A percentile compares a stretch with the other conserved stretches of the same genome.
Evolutionary conservation across 179 eudicot genomes (phyloP).

Genomic region (Corrigiola litoralis): DNA sequence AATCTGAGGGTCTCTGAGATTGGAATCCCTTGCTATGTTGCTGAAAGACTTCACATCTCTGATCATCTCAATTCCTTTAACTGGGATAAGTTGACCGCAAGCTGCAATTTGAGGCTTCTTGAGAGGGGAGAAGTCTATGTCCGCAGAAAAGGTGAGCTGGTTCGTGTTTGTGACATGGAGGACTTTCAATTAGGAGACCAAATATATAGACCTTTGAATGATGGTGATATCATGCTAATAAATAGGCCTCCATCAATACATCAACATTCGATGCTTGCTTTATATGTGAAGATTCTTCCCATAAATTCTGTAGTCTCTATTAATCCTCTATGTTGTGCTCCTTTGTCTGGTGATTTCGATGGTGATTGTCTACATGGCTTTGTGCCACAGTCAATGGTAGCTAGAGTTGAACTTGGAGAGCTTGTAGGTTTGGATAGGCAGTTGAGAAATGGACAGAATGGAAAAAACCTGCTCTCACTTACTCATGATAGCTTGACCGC

Average conservation of each 20-base stretch:
- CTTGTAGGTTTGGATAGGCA: constrained; percentile 75
- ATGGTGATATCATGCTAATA: constrained; percentile 79
- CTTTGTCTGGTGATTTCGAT: constrained; percentile 89
- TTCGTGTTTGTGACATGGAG: constrained; percentile 44
- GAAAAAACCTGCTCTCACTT: constrained; percentile 59
- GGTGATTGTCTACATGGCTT: constrained; percentile 95
- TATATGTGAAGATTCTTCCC: constrained; percentile 69
- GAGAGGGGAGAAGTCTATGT: constrained; percentile 53
- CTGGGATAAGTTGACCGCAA: constrained; percentile 49
- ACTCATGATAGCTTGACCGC: constrained; percentile 90
- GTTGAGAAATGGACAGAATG: constrained; percentile 69
- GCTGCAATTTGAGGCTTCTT: constrained; percentile 51
- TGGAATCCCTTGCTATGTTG: constrained; percentile 69
- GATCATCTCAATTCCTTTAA: constrained; percentile 66
- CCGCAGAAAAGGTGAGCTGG: constrained; percentile 54
- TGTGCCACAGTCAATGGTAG: constrained; percentile 71
- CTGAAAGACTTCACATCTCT: constrained; percentile 63
- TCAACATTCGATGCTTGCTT: constrained; percentile 77
- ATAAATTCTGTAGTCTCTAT: constrained; percentile 63
- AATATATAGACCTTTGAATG: constrained; percentile 57
- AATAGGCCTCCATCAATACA: constrained; percentile 97
- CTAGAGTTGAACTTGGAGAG: constrained; percentile 74
- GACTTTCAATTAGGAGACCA: constrained; percentile 61
- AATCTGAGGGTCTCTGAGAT: constrained; percentile 63
- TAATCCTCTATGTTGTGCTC: constrained; percentile 81